These are phyloP conservation scores for Nigrospora oryzae DNA, from an alignment of 2,329 filamentous ascomycete genomes.

Conservation along the genomic window DNA sequence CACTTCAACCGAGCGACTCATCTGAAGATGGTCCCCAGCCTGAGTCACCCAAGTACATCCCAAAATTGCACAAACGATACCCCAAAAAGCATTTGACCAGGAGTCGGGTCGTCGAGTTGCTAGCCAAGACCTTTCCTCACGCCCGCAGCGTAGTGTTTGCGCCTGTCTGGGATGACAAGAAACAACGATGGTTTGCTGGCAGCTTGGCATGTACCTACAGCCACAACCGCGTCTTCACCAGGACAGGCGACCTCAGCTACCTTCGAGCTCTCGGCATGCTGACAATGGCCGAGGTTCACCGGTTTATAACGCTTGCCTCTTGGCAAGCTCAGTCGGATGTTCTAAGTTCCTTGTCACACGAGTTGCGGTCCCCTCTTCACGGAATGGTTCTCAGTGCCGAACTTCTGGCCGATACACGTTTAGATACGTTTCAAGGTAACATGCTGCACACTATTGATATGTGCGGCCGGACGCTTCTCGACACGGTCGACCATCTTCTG, in stretches of 20 bases:
- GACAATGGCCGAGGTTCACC: conserved; percentile 47
- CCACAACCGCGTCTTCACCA: conserved; percentile 32
- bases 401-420: conserved; percentile 38
- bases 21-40: background rate
- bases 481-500: conserved; percentile 45
- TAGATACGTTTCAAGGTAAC: conserved; percentile 36
- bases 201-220: conserved; percentile 39
- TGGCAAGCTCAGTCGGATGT: conserved; percentile 47
- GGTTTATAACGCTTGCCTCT: conserved; percentile 25
- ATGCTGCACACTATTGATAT: conserved; percentile 39
- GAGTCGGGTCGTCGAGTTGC: background rate
- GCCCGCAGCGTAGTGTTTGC: conserved; percentile 37
- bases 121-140: conserved; percentile 16
- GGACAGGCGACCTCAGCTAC: conserved; percentile 40
- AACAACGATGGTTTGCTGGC: conserved; percentile 38
- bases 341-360: conserved; percentile 52
- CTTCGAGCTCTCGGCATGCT: conserved; percentile 42
- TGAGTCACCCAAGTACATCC: too few relatives aligned
- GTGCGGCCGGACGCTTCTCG: conserved; percentile 40
- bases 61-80: background rate
- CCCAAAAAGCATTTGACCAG: background rate
- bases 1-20: conserved; percentile 2
- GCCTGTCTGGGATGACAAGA: conserved; percentile 36
- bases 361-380: conserved; percentile 52
- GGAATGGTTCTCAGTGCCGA: conserved; percentile 47